Base-by-base conservation (phyloP, 345 rosid species). In the Euclidium syriacum region DNA sequence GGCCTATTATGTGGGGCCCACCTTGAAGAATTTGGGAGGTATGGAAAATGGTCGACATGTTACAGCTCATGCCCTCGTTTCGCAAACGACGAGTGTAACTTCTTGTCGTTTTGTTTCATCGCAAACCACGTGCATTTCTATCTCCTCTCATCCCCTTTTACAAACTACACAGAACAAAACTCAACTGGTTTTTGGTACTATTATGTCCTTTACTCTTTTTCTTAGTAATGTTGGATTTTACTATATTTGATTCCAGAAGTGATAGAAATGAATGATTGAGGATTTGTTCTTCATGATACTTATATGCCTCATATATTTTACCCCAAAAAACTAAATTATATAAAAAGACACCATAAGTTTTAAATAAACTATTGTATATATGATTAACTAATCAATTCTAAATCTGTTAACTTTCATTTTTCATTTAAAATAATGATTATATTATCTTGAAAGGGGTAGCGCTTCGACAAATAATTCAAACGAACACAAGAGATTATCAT, bases 71-170 rank as follows among this genome's bases (percentile, higher is more conserved):
- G 7, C 61, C 53, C 15, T 24, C 36, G 30, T 63, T 64, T 58
- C 38, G 64, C 58, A 22, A 39, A 12, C 29, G 65, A 55, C 58
- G 61, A 50, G n/a, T 53, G 38, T 61, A 60, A 59, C 67, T 61
- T 51, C 63, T 69, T 44, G 67, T 69, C 64, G 48, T 60, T 59
- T 68, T 52, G 25, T 14, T 11, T 42, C 23, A n/a, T 42, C 22
- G 52, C 55, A 44, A 68, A 70, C 76, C 43, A 60, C 46, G 62
- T 68, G 54, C 60, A 52, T 60, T 60, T 68, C 60, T 60, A 56
- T 48, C 44, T 55, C 55, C 23, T 26, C 16, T 5, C 34, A 36
- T 24, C 18, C 41, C 6, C 27, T 25, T 20, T 7, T 4, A 36
- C 39, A 38, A 6, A 1, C 18, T 64, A 22, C 34, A 44, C 51